These are phyloP conservation scores for Diutina sp. DNA, from an alignment of 1,139 yeast genomes.

Conservation along the genomic window DNA sequence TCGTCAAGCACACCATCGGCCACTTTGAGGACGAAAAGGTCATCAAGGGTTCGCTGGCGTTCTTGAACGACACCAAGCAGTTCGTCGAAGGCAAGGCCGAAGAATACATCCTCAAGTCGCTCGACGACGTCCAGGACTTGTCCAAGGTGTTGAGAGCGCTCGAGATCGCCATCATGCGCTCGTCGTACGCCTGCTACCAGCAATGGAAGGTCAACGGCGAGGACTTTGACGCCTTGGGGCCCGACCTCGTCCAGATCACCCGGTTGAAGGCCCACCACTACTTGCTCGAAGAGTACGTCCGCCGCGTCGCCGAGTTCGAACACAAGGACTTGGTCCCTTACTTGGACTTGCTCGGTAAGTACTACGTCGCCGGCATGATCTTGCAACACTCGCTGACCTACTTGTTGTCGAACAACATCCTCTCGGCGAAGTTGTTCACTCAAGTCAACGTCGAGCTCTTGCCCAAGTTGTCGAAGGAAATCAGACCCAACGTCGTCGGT, in stretches of 20 bases:
- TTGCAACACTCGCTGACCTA: constrained; percentile 26
- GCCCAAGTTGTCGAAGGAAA: constrained; percentile 21
- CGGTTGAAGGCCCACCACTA: constrained; percentile 29
- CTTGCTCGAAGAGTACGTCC: constrained; percentile 19
- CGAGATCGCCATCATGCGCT: constrained; percentile 34
- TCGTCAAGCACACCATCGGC: constrained; percentile 39
- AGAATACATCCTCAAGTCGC: constrained; percentile 16
- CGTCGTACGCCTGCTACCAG: constrained; percentile 32
- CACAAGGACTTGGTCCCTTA: constrained; percentile 11
- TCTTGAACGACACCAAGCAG: constrained; percentile 26
- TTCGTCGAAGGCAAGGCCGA: constrained; percentile 17
- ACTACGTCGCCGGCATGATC: constrained; percentile 15
- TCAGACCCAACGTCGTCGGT: constrained; percentile 33
- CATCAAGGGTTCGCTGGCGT: constrained; percentile 26
- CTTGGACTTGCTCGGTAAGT: constrained; percentile 12
- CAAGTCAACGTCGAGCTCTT: constrained; percentile 19
- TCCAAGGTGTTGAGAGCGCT: constrained; percentile 24
- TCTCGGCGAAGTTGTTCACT: constrained; percentile 21
- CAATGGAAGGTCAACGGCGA: constrained; percentile 18
- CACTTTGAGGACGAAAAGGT: constrained; percentile 21
- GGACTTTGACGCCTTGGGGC: constrained; percentile 21
- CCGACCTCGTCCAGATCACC: constrained; percentile 14
- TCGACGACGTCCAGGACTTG: constrained; percentile 22
- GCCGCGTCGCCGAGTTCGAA: constrained; percentile 11
- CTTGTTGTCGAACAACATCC: constrained; percentile 25